These are phyloP conservation scores for Backusella tarrabulga DNA, from an alignment of 192 early-diverging fungal species.

Conservation along the genomic window DNA sequence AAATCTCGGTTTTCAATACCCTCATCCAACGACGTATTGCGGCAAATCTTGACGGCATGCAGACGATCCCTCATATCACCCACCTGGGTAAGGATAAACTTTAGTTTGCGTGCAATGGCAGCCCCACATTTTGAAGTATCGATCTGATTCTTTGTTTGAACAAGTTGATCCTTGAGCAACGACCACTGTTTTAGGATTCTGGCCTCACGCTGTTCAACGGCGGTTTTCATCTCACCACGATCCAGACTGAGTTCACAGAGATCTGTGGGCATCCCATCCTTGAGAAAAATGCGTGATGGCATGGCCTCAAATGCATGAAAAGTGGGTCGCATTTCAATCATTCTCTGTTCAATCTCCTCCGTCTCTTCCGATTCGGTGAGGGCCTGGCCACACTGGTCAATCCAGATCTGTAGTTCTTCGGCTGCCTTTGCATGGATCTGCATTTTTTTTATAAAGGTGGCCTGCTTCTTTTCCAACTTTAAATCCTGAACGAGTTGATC, in stretches of 20 bases:
- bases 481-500: conserved; percentile 8
- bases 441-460: conserved; percentile 18
- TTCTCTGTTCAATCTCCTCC: conserved; percentile 13
- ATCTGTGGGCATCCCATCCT: not conserved
- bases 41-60: conserved; percentile 2
- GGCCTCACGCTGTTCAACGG: conserved; percentile 19
- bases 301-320: conserved; percentile 20
- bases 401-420: conserved; percentile 22
- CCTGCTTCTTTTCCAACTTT: conserved; percentile 21
- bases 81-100: conserved; percentile 26
- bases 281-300: conserved; percentile 10
- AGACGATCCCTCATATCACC: conserved; percentile 22
- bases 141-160: conserved; percentile 10
- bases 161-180: conserved; percentile 20
- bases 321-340: conserved; percentile 22
- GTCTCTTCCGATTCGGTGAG: conserved; percentile 18
- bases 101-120: conserved; percentile 21
- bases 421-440: conserved; percentile 31
- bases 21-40: not conserved
- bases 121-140: conserved; percentile 9
- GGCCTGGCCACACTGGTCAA: conserved; percentile 19
- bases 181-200: conserved; percentile 35
- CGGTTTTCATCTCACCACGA: conserved; percentile 8
- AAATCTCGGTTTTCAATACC: not conserved
- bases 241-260: conserved; percentile 5